Evolutionary conservation across 768 basidiomycete species (phyloP).

Genomic region (Serendipita sp.): DNA sequence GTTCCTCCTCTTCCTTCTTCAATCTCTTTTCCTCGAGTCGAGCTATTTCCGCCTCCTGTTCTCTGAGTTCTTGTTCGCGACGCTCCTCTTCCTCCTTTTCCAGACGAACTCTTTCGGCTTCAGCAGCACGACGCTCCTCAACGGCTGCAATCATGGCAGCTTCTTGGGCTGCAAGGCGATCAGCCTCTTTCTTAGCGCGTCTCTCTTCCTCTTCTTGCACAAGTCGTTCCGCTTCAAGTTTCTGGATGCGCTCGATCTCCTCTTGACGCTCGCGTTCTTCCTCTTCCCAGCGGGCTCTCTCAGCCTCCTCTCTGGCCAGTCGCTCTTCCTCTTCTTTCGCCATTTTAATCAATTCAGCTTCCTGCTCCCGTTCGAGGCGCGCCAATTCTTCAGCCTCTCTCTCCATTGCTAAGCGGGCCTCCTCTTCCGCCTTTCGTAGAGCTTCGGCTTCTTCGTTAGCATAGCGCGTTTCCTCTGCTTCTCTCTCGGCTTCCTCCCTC

Average conservation of each 20-base stretch:
- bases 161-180: neutral
- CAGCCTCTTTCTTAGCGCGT: neutral
- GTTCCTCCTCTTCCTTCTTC: neutral
- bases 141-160: slow-evolving; percentile 7
- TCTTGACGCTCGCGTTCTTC: neutral
- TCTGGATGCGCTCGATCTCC: neutral
- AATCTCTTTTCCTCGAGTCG: neutral
- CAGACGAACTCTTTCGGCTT: neutral
- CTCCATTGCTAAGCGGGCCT: neutral
- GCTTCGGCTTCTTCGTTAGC: neutral
- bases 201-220: neutral
- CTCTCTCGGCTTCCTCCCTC: neutral
- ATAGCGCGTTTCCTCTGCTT: neutral
- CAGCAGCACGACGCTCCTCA: neutral
- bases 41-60: neutral
- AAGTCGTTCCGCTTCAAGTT: neutral
- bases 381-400: no score
- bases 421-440: neutral
- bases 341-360: no score
- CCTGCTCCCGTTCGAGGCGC: no score
- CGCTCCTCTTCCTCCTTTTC: slow-evolving; percentile 4
- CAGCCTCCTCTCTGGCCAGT: neutral
- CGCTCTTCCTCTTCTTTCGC: no score
- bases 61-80: neutral
- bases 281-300: neutral